Evolutionary conservation across 768 basidiomycete genomes (phyloP), one percentile per base, ranked within the genome.

Genomic region (Tylopilus sp.): DNA sequence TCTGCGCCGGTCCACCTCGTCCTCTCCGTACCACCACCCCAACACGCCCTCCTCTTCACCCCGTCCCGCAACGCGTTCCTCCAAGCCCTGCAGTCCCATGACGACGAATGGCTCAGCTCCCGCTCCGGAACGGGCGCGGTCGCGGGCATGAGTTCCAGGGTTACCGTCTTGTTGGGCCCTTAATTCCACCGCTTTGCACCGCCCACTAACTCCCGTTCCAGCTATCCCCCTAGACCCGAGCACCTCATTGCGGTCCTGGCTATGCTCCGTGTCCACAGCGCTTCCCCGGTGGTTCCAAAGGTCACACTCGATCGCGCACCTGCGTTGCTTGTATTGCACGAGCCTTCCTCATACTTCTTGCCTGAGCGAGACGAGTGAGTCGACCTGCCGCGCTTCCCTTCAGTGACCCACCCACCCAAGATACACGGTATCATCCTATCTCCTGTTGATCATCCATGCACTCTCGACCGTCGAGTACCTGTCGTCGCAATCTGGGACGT

Each of bases 1-100:
- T 85, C 89, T 4, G 84, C 87, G 6, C 87, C 87, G 4, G 71
- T 92, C 44, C 83, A 87, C 56, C 73, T 90, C 31, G 76, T 80
- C 34, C 66, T 87, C 26, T 86, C 87, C 1, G 50, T 62, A 10
- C 66, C 74, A 21, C 62, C 70, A 12, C 59, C 56, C 29, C 63
- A 68, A 17, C 66, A 69, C 41, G 69, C 74, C 0, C 50, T 89
- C 19, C 63, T 88, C 46, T 59, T 89, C 26, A 72, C 82, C 19
- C 78, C 85, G 1, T 82, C 79, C 10, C 79, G 78, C 42, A 54
- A 71, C n/a, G 57, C 62, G 14, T 69, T 86, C 52, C 62, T 71
- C 12, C 50, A 67, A 0, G 68, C 74, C 21, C 71, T 90, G 22
- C 65, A 64, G 45, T 68, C 71, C 6, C 74, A 78, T 61, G 76